Conservation (phyloP, 169 alveolate species). For the Miamiensis avidus region DNA sequence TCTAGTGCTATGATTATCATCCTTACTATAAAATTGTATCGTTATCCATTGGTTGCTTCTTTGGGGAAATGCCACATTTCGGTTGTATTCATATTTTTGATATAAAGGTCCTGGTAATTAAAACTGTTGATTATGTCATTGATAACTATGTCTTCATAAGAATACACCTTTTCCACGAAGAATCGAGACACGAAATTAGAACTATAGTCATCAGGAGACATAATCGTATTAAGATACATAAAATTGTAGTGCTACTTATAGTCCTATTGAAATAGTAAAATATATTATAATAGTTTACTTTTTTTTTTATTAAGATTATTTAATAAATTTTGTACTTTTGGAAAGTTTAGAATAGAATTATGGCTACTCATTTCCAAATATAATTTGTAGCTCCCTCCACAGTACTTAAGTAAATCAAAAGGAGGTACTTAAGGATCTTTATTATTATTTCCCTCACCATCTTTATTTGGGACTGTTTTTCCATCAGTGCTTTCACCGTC, state of each 20-base stretch:
- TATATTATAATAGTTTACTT: too few relatives aligned
- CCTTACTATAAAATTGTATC: background rate
- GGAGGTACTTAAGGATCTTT: background rate
- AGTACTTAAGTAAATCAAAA: background rate
- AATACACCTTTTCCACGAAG: background rate
- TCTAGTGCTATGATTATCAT: background rate
- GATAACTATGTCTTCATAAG: background rate
- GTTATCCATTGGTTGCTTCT: background rate
- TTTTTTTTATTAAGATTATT: too few relatives aligned
- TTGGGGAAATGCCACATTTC: constrained; percentile 12
- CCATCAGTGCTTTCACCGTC: background rate
- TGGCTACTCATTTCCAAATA: background rate
- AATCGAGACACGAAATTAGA: background rate
- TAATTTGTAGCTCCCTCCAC: background rate
- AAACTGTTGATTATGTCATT: background rate
- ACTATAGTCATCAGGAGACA: background rate
- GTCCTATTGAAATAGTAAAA: too few relatives aligned
- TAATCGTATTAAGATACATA: background rate
- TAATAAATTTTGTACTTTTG: background rate
- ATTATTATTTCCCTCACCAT: background rate
- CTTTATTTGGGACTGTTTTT: too few relatives aligned
- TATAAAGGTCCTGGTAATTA: background rate
- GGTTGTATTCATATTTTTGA: constrained; percentile 4
- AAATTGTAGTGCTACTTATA: too few relatives aligned
- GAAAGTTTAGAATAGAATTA: background rate